Evolutionary conservation across 192 early-diverging fungal genomes (phyloP).

Genomic region (Backusella macrospora): DNA sequence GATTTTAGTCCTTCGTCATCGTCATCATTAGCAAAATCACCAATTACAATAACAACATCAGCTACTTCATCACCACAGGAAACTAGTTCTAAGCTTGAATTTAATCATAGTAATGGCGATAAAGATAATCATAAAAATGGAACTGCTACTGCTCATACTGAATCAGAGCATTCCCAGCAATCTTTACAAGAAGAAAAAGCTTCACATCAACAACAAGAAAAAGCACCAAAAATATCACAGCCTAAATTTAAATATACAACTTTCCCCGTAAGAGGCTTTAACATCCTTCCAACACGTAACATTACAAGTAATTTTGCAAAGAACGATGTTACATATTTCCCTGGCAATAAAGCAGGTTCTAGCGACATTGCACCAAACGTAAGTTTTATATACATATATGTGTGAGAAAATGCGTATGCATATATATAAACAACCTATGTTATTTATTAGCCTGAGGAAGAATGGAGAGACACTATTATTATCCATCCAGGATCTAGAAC

Average conservation of each 20-base stretch:
- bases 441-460: conserved; percentile 47
- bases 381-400: conserved; percentile 25
- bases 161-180: neutral
- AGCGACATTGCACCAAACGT: conserved; percentile 30
- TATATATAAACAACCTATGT: neutral
- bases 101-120: no score
- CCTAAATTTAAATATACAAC: conserved; percentile 57
- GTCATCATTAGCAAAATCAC: neutral
- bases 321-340: conserved; percentile 50
- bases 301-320: conserved; percentile 50
- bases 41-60: neutral
- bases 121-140: no score
- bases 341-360: conserved; percentile 39
- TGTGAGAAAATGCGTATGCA: neutral
- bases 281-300: conserved; percentile 51
- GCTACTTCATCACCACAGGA: no score
- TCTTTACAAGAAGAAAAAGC: neutral
- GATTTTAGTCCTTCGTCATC: neutral
- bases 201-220: neutral
- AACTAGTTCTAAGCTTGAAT: no score
- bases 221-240: neutral
- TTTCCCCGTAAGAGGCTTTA: conserved; percentile 48
- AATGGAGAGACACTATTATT: conserved; percentile 72
- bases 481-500: conserved; percentile 87
- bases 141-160: neutral